Evolutionary conservation across 805 yeast genomes (phyloP).

Genomic region (Cyberlindnera euphorbiae): DNA sequence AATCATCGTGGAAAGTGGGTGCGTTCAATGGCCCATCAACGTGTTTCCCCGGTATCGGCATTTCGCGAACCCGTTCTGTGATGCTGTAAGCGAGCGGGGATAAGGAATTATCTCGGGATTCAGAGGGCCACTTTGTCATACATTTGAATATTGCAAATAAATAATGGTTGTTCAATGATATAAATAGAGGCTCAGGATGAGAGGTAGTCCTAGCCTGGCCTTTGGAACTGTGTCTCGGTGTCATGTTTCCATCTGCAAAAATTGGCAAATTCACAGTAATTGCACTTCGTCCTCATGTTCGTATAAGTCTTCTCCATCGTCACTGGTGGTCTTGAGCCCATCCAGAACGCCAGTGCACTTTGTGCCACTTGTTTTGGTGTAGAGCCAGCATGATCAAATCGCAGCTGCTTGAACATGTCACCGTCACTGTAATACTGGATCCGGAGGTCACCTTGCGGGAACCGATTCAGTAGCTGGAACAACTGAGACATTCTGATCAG

Average conservation of each 20-base stretch:
- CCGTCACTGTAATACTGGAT: slow-evolving; percentile 50
- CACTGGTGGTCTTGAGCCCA: slow-evolving; percentile 48
- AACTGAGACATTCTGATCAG: slow-evolving; percentile 52
- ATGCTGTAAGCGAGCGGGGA: too few relatives aligned
- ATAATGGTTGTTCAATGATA: too few relatives aligned
- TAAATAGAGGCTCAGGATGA: background rate
- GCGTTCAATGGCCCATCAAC: too few relatives aligned
- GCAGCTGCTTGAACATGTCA: slow-evolving; percentile 36
- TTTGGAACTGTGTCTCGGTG: slow-evolving; percentile 1
- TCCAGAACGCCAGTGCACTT: slow-evolving; percentile 48
- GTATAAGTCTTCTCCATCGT: slow-evolving; percentile 32
- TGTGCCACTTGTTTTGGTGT: slow-evolving; percentile 28
- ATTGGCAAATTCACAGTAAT: slow-evolving; percentile 46
- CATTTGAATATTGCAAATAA: too few relatives aligned
- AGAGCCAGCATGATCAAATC: slow-evolving; percentile 34
- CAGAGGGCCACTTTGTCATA: too few relatives aligned
- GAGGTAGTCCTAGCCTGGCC: background rate
- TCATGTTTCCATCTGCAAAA: slow-evolving; percentile 37
- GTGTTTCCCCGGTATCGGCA: too few relatives aligned
- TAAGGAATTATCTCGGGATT: too few relatives aligned
- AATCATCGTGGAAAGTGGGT: too few relatives aligned
- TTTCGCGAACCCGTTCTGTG: too few relatives aligned
- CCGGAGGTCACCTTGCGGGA: slow-evolving; percentile 35
- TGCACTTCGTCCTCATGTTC: slow-evolving; percentile 41
- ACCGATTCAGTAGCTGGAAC: slow-evolving; percentile 29